Evolutionary conservation across 2,329 filamentous ascomycete genomes (phyloP).

Genomic region (Talaromyces sp.): DNA sequence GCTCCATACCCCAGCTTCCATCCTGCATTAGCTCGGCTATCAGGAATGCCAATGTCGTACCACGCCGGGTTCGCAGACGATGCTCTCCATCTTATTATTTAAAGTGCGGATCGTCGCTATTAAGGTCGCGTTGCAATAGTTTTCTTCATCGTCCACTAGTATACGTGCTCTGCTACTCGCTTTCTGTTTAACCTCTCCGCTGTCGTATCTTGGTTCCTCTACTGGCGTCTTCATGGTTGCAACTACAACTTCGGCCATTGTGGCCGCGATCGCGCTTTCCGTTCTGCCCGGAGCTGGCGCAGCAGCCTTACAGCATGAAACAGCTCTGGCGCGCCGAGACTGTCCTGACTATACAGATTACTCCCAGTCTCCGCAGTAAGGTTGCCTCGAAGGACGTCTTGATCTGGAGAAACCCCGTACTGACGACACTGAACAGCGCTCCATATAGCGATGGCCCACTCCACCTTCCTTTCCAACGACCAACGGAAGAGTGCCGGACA

Average conservation of each 20-base stretch:
- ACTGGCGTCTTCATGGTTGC: background rate
- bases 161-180: background rate
- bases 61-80: background rate
- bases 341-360: constrained; percentile 66
- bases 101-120: background rate
- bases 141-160: background rate
- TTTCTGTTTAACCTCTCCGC: background rate
- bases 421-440: constrained; percentile 48
- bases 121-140: background rate
- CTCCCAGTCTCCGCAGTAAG: constrained; percentile 58
- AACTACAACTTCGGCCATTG: constrained; percentile 19
- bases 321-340: constrained; percentile 38
- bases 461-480: constrained; percentile 79
- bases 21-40: background rate
- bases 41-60: background rate
- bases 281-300: constrained; percentile 11
- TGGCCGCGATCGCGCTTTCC: constrained; percentile 14
- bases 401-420: background rate
- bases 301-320: constrained; percentile 24
- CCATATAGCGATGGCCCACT: constrained; percentile 78
- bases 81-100: background rate
- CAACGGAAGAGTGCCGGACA: constrained; percentile 75
- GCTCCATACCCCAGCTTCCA: background rate
- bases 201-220: background rate
- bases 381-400: constrained; percentile 14